Evolutionary conservation across 345 rosid species (phyloP).

Genomic region (Euclidium syriacum): DNA sequence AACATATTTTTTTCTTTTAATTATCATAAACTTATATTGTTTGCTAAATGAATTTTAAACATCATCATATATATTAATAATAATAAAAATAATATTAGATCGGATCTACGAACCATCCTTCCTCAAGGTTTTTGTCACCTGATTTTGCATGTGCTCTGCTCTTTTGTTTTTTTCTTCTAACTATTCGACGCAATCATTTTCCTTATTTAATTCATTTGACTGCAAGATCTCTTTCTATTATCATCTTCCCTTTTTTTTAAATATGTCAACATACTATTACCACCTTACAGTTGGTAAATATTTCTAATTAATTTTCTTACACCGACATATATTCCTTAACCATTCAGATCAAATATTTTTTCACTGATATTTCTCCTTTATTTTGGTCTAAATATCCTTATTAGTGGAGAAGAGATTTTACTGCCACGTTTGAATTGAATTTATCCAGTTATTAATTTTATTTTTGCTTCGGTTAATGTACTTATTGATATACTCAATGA

Average conservation of each 20-base stretch:
- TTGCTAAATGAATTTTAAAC: not conserved
- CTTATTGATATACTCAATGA: not conserved
- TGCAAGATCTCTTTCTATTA: too few species aligned
- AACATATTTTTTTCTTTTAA: not conserved
- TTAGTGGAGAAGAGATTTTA: not conserved
- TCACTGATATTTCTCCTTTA: not conserved
- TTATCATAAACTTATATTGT: not conserved
- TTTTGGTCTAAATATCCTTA: not conserved
- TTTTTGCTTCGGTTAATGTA: not conserved
- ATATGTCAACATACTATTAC: not conserved
- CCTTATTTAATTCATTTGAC: not conserved
- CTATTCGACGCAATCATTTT: not conserved
- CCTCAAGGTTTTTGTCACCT: conserved; percentile 6
- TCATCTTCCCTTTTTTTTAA: not conserved
- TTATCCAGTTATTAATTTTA: not conserved
- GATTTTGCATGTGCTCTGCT: conserved; percentile 25
- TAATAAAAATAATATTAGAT: not conserved
- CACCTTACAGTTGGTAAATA: not conserved
- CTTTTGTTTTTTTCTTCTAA: not conserved
- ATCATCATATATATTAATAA: not conserved
- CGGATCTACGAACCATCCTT: conserved; percentile 26
- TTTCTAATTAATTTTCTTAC: not conserved
- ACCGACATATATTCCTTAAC: conserved; percentile 10
- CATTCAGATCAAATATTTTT: not conserved
- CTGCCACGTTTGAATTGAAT: not conserved